Conservation (phyloP, 2,329 filamentous ascomycete species). For the Fusarium sp. region DNA sequence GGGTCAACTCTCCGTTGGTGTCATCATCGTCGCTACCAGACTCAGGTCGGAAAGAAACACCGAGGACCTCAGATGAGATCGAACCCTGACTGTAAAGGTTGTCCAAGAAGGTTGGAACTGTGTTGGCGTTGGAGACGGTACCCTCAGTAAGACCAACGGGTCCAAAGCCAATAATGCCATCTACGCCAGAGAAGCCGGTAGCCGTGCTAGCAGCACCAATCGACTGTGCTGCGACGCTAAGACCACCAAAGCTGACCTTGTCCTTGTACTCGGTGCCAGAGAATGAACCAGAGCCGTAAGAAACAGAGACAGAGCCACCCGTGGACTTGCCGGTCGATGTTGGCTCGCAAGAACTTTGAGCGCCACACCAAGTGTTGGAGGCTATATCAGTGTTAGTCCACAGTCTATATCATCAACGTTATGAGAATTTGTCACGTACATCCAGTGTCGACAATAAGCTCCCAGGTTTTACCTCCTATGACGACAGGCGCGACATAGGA, state of each 20-base stretch:
- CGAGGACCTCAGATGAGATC: background rate
- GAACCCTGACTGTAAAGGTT: background rate
- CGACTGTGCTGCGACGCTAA: background rate
- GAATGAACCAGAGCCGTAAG: background rate
- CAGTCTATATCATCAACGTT: background rate
- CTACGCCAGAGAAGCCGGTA: background rate
- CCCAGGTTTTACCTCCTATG: background rate
- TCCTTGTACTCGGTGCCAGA: background rate
- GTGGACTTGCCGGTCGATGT: background rate
- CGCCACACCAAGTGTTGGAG: background rate
- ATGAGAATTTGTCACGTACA: background rate
- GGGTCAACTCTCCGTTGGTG: background rate
- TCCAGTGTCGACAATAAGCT: background rate
- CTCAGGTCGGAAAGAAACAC: background rate
- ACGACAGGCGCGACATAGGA: background rate
- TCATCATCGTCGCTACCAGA: background rate
- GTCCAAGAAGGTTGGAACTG: background rate
- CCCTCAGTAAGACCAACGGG: background rate
- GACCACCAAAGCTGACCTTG: background rate
- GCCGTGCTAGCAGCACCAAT: background rate
- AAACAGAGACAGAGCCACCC: background rate
- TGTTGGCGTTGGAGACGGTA: background rate
- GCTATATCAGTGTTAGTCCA: background rate
- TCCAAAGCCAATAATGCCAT: background rate
- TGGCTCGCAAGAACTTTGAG: background rate